Conservation (phyloP, 352 stramenopile species). For the Phytophthora uliginosa region DNA sequence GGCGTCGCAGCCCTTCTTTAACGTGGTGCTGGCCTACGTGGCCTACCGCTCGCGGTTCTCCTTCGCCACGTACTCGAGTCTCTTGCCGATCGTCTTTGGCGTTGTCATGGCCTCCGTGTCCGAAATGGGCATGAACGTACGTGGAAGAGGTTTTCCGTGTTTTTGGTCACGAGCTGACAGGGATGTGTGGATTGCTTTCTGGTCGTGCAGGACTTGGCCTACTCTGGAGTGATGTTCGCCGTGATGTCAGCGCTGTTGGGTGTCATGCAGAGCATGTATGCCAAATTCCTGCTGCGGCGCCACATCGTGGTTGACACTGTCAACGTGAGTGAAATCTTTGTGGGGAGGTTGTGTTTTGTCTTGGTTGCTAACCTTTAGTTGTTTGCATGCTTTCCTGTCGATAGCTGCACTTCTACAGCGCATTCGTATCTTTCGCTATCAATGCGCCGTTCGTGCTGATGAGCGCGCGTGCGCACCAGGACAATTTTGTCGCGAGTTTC, state of each 20-base stretch:
- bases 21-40: conserved; percentile 82
- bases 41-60: conserved; percentile 84
- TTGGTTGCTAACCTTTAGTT: background rate
- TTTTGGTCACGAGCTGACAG: conserved; percentile 1
- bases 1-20: conserved; percentile 89
- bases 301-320: conserved; percentile 82
- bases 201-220: conserved; percentile 65
- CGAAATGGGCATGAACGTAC: conserved; percentile 89
- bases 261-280: conserved; percentile 92
- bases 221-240: conserved; percentile 76
- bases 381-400: background rate
- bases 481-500: conserved; percentile 77
- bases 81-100: conserved; percentile 85
- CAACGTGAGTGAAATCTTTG: conserved; percentile 67
- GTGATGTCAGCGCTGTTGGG: conserved; percentile 79
- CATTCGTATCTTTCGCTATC: conserved; percentile 86
- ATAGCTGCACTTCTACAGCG: conserved; percentile 91
- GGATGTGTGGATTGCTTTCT: conserved; percentile 8
- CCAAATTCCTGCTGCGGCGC: conserved; percentile 86
- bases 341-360: background rate
- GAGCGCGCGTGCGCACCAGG: conserved; percentile 53
- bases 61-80: conserved; percentile 76
- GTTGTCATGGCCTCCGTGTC: conserved; percentile 88
- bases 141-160: background rate
- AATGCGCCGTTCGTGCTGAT: conserved; percentile 84